Percentiles rank a stretch among this genome's conserved stretches.
Conservation (phyloP, 2,329 filamentous ascomycete species). For the Aureobasidium leucospermi region DNA sequence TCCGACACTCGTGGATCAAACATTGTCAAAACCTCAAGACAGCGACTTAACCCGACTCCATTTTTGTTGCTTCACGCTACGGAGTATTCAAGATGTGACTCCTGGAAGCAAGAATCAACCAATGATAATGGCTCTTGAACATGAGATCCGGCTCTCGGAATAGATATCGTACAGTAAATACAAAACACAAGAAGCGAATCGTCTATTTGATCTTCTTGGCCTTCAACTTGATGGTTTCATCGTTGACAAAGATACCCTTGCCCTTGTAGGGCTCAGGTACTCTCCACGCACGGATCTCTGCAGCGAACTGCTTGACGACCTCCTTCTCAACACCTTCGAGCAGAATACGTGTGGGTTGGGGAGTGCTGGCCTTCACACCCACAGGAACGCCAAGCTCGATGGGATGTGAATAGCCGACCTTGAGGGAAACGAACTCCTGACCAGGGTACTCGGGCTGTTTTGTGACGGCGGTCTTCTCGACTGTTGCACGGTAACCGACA, state of each 20-base stretch:
- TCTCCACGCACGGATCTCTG: slow-evolving; percentile 80
- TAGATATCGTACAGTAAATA: slow-evolving; percentile 14
- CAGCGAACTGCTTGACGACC: slow-evolving; percentile 83
- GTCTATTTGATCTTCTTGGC: slow-evolving; percentile 61
- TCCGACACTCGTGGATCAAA: slow-evolving; percentile 1
- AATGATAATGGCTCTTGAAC: slow-evolving; percentile 7
- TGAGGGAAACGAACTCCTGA: slow-evolving; percentile 84
- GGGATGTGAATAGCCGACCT: slow-evolving; percentile 94
- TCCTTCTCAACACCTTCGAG: slow-evolving; percentile 84
- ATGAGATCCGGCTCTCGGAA: slow-evolving; percentile 6
- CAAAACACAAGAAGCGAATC: neutral
- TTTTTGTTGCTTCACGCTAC: neutral
- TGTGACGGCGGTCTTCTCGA: slow-evolving; percentile 69
- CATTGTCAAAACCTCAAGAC: neutral
- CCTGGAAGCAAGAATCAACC: neutral
- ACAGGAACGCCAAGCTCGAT: slow-evolving; percentile 79
- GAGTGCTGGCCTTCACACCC: slow-evolving; percentile 78
- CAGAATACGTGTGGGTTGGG: slow-evolving; percentile 84
- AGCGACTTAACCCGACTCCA: neutral
- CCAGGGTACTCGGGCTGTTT: slow-evolving; percentile 62
- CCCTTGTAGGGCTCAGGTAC: slow-evolving; percentile 97
- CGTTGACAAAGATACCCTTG: slow-evolving; percentile 97
- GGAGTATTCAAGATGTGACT: neutral
- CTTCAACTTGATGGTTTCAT: slow-evolving; percentile 96
- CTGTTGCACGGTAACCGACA: slow-evolving; percentile 85